Evolutionary conservation across 345 rosid species (phyloP), one percentile per base, ranked within the genome.

Genomic region (Sapria himalayana): DNA sequence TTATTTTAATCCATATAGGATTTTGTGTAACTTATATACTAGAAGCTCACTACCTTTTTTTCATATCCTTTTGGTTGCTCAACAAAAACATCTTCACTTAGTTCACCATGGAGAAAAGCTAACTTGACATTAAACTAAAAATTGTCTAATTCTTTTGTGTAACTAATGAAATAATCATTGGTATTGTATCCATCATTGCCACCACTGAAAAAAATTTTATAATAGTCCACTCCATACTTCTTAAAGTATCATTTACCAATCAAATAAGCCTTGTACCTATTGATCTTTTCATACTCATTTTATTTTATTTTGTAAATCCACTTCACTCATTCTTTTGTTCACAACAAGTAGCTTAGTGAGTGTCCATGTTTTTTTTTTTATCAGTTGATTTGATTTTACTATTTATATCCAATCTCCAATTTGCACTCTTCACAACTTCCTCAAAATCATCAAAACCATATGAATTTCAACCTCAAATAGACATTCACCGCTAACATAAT

Each of bases 301-400:
- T 19, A 39, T 15, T 39, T 38, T 2, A 15, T 38, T 9, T 38
- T 38, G 42, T 38, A 38, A 7, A 38, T 27, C 42, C 27, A 39
- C 5, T 39, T 39, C 13, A 39, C 25, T 14, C 43, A 39, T 39
- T 0, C 9, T 15, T 4, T 39, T 12, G 15, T 39, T 39, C 1
- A 4, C 27, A 13, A 10, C 11, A 1, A 3, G 9, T 7, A 22
- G 29, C n/a, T 4, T 12, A 40, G 44, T 22, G 8, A 21, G 29
- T 20, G 22, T 31, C 0, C 29, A 40, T 20, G 31, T 22, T 4
- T 10, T 12, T 6, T 21, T n/a, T 21, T 11, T 40, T 9, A 2
- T 21, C 13, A 1, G 13, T 37, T 6, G 8, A 37, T 9, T 18
- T 0, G 21, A 17, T 8, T n/a, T n/a, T n/a, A n/a, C n/a, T n/a